These are phyloP conservation scores for Lichtheimia ramosa DNA, from an alignment of 371 early-diverging fungal species.

Conservation along the genomic window DNA sequence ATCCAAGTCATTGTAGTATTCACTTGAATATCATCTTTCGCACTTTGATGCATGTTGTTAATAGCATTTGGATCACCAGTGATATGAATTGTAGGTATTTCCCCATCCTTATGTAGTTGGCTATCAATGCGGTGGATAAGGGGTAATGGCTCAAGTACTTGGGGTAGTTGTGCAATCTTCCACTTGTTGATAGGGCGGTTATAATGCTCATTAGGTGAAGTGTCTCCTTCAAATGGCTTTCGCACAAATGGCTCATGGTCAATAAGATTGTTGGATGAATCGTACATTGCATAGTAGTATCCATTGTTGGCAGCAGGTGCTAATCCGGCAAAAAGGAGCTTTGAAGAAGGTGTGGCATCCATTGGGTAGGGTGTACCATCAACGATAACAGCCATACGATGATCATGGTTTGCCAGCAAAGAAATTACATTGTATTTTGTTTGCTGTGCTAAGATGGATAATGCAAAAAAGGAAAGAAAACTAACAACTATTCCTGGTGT, in stretches of 20 bases:
- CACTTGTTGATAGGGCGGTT: constrained; percentile 13
- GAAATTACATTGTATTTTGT: neutral
- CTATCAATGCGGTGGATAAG: constrained; percentile 17
- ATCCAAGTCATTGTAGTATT: constrained; percentile 15
- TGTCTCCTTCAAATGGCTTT: neutral
- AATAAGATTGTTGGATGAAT: neutral
- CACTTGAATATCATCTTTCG: constrained; percentile 3
- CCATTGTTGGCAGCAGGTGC: constrained; percentile 18
- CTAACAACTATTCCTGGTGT: no score
- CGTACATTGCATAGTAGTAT: constrained; percentile 4
- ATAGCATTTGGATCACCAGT: constrained; percentile 8
- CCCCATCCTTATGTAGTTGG: constrained; percentile 14
- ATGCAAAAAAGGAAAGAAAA: no score
- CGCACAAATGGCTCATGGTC: constrained; percentile 12
- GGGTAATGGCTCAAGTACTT: neutral
- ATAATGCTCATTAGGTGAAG: constrained; percentile 22
- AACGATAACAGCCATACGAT: constrained; percentile 11
- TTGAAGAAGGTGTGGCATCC: neutral
- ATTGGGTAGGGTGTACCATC: constrained; percentile 11
- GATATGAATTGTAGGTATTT: constrained; percentile 21
- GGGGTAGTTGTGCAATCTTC: constrained; percentile 6
- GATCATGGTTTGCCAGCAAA: neutral
- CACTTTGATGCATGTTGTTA: constrained; percentile 7
- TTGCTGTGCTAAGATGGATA: no score
- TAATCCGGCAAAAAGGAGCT: constrained; percentile 9